Base-by-base conservation (phyloP, 1,284 basidiomycete genomes). In the Porogramme epimiltina region DNA sequence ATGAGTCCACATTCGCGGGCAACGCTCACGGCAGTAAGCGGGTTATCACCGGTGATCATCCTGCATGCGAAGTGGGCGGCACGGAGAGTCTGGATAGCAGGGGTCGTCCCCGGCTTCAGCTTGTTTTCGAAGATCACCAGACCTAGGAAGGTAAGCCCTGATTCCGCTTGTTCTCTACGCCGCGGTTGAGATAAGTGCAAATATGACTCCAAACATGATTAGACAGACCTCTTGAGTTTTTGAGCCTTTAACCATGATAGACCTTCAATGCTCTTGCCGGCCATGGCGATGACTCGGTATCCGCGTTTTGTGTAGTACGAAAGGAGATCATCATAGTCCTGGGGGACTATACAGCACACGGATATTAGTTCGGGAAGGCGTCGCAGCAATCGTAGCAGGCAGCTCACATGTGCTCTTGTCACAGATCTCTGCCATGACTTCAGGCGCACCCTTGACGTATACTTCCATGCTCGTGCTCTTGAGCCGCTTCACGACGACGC, bases 51-150 rank as follows among this genome's bases (percentile, higher is more conserved):
- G 0, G 97, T 99, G 51, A 98, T 96, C 97, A 99, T 99, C 59
- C 95, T 82, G 64, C 93, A 96, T 9, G 93, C 90, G 37, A 99
- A 79, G 73, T 98, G 93, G 0, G 97, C 97, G 10, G 84, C 79
- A 50, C 93, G 87, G 16, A 99, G 80, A 0, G 88, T 89, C 56
- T 93, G 90, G 52, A 99, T 98, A 19, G 93, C 94, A 18, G 94
- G 91, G 0, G 92, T 79, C 0, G 97, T 98, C 9, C 91, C 95
- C 4, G 91, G 85, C 70, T 99, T 99, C 57, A 99, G 78, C 73
- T 98, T 95, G 77, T 99, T 99, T 71, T 99, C 97, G 66, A 99
- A 99, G 50, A 99, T 95, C 66, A 99, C 90, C 40, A 99, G 77
- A 5, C 97, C 97, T 13, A 99, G 81, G 76, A 99, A 99, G 44